phyloP scores from a whole-genome alignment of 2,329 filamentous ascomycete species.

The Alternaria rosae region DNA sequence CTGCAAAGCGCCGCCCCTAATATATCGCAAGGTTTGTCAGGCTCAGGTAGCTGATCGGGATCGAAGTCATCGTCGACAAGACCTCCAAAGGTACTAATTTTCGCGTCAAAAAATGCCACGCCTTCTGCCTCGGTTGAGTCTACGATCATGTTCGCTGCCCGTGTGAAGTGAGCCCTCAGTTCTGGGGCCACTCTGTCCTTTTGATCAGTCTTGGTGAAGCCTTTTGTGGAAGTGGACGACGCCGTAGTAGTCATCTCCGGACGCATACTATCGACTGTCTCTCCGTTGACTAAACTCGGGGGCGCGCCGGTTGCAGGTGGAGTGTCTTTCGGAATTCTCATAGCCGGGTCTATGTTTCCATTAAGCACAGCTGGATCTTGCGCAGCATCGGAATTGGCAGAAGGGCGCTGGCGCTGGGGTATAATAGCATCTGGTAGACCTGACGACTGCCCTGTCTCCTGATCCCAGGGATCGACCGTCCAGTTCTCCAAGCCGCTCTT shows the following conservation, averaged over 20 bases:
- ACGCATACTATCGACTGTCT: conserved; percentile 22
- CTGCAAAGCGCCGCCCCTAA: conserved; percentile 39
- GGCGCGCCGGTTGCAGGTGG: conserved; percentile 25
- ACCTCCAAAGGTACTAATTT: conserved; percentile 48
- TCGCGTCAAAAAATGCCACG: conserved; percentile 49
- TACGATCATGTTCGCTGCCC: conserved; percentile 50
- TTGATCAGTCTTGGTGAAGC: conserved; percentile 22
- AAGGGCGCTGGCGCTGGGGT: conserved; percentile 30
- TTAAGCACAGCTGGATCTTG: conserved; percentile 25
- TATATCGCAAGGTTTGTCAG: conserved; percentile 44
- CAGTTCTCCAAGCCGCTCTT: conserved; percentile 46
- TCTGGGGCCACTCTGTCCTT: conserved; percentile 40
- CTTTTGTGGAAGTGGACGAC: conserved; percentile 31
- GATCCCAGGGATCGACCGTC: conserved; percentile 43
- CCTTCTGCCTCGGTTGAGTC: conserved; percentile 49
- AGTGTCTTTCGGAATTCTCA: conserved; percentile 20
- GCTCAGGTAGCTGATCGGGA: conserved; percentile 39
- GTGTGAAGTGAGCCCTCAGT: conserved; percentile 42
- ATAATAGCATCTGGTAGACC: conserved; percentile 20
- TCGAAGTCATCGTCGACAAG: conserved; percentile 47
- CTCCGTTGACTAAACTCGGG: conserved; percentile 31
- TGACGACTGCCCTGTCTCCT: conserved; percentile 20
- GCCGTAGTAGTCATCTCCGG: conserved; percentile 29
- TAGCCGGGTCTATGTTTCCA: conserved; percentile 32
- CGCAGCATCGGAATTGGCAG: conserved; percentile 19